Conservation (phyloP, 148 eudicot genomes). For the Chenopodium album region DNA sequence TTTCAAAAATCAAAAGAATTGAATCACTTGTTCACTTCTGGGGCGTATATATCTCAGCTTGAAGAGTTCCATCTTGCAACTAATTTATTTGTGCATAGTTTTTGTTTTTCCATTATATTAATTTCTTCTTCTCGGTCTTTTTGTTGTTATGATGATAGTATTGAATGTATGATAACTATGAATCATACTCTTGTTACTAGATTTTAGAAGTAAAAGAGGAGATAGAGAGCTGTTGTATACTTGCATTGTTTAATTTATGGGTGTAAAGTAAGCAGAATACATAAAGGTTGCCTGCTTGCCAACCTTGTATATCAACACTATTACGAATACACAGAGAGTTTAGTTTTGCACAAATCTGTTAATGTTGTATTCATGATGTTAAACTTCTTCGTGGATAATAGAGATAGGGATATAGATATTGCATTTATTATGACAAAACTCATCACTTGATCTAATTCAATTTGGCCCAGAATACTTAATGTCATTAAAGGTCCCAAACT, state of each 20-base stretch:
- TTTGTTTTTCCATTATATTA: neutral
- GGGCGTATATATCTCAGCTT: neutral
- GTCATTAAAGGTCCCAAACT: too few species aligned
- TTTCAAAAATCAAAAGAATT: neutral
- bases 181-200: slow-evolving; percentile 12
- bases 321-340: neutral
- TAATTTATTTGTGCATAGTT: slow-evolving; percentile 11
- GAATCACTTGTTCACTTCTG: neutral
- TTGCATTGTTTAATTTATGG: neutral
- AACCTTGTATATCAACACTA: slow-evolving; percentile 15
- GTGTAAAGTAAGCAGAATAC: slow-evolving; percentile 16
- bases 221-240: slow-evolving; percentile 12
- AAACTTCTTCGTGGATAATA: too few species aligned
- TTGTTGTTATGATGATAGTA: neutral
- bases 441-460: too few species aligned
- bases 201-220: slow-evolving; percentile 14
- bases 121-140: neutral
- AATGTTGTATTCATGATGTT: too few species aligned
- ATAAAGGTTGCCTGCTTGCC: slow-evolving; percentile 22
- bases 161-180: neutral
- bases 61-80: neutral
- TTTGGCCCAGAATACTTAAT: too few species aligned
- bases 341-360: neutral
- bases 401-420: too few species aligned
- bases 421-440: too few species aligned